Percentiles rank a stretch among this genome's conserved stretches.
Evolutionary conservation across 345 rosid genomes (phyloP).

Genomic region (Eucalyptus pauciflora): DNA sequence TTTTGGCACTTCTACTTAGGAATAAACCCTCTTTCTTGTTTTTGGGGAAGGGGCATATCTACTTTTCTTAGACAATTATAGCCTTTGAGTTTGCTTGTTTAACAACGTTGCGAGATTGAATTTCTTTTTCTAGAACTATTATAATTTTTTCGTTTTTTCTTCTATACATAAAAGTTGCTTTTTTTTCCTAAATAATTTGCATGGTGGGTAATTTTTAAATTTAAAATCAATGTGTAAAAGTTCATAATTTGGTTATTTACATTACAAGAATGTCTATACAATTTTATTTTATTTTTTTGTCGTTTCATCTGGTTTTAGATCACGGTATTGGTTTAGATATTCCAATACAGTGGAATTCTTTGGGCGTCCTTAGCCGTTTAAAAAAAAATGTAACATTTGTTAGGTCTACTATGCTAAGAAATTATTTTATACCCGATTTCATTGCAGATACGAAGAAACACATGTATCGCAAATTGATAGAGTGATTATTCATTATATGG

Average conservation of each 20-base stretch:
- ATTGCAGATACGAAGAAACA: not conserved
- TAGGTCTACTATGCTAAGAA: not conserved
- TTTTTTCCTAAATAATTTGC: not conserved
- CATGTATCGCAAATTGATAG: not conserved
- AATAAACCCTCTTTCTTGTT: not conserved
- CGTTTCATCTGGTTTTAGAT: not conserved
- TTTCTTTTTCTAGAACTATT: not conserved
- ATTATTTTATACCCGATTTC: not conserved
- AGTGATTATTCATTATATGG: not conserved
- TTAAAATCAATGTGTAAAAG: not conserved
- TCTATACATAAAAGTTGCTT: not conserved
- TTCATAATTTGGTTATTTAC: not conserved
- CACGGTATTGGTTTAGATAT: not conserved
- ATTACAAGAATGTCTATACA: too few relatives aligned
- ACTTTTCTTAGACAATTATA: not conserved
- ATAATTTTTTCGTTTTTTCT: too few relatives aligned
- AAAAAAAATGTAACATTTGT: not conserved
- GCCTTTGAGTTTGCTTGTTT: not conserved
- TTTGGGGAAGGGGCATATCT: not conserved
- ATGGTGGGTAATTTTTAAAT: not conserved
- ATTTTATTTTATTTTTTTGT: too few relatives aligned
- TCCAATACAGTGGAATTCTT: not conserved
- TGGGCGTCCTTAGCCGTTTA: too few relatives aligned
- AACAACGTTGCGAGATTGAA: not conserved
- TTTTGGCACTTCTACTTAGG: rapidly evolving